phyloP scores from a whole-genome alignment of 1,284 basidiomycete species.

The Irpex sp. region DNA sequence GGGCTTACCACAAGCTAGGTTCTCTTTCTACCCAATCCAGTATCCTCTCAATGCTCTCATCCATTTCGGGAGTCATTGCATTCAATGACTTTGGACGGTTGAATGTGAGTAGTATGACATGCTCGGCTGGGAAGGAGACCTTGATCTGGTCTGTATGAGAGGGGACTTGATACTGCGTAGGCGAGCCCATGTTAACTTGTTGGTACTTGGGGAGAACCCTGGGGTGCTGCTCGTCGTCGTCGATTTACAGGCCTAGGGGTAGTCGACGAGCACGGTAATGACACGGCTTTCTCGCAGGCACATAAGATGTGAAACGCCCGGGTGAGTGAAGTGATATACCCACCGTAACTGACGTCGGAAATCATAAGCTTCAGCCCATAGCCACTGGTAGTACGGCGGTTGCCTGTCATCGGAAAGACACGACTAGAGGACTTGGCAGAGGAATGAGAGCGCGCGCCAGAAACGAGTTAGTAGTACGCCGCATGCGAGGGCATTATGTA shows the following conservation, averaged over 20 bases:
- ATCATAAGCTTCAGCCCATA: neutral
- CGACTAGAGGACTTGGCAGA: too few species aligned
- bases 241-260: neutral
- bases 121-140: slow-evolving; percentile 57
- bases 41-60: slow-evolving; percentile 49
- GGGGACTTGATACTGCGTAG: slow-evolving; percentile 31
- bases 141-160: slow-evolving; percentile 52
- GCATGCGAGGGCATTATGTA: too few species aligned
- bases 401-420: neutral
- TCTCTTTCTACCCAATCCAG: slow-evolving; percentile 80
- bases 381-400: neutral
- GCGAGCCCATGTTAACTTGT: neutral
- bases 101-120: slow-evolving; percentile 70
- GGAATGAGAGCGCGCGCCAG: too few species aligned
- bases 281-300: neutral
- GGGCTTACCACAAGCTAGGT: slow-evolving; percentile 59
- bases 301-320: neutral
- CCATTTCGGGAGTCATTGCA: slow-evolving; percentile 65
- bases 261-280: neutral
- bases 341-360: neutral
- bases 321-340: neutral
- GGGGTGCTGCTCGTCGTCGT: neutral
- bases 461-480: too few species aligned
- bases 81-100: slow-evolving; percentile 76
- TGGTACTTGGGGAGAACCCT: neutral